A percentile compares a stretch with the other conserved stretches of the same genome.
These are phyloP conservation scores for Zasmidium angulare DNA, from an alignment of 2,329 filamentous ascomycete species.

Conservation along the genomic window DNA sequence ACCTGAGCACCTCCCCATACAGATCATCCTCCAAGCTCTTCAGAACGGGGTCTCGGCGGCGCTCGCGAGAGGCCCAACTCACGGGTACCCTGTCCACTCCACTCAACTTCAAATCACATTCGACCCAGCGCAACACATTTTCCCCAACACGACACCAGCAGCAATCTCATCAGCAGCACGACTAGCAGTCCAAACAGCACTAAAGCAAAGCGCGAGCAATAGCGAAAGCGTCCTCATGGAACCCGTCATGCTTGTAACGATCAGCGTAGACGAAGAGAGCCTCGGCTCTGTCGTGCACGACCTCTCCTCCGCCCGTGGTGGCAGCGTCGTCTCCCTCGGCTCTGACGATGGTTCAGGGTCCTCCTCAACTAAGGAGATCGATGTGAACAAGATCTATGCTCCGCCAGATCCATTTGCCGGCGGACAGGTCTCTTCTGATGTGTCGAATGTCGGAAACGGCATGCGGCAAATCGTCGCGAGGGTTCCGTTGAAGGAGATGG, in stretches of 20 bases:
- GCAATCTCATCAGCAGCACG: conserved; percentile 67
- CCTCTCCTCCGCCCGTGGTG: conserved; percentile 70
- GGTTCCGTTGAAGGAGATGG: conserved; percentile 94
- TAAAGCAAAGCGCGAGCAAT: conserved; percentile 59
- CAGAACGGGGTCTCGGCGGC: conserved; percentile 80
- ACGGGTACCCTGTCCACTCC: conserved; percentile 76
- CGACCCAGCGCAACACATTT: conserved; percentile 64
- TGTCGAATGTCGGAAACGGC: conserved; percentile 18
- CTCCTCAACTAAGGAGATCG: conserved; percentile 51
- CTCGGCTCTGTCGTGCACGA: conserved; percentile 83
- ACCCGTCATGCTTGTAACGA: conserved; percentile 87
- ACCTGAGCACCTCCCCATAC: conserved; percentile 54
- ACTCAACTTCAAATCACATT: conserved; percentile 70
- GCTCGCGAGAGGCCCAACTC: conserved; percentile 78
- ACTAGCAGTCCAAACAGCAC: conserved; percentile 66
- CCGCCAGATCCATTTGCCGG: conserved; percentile 77
- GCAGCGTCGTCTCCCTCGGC: conserved; percentile 69
- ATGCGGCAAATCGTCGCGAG: conserved; percentile 69
- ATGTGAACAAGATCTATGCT: conserved; percentile 75
- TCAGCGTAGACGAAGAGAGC: conserved; percentile 78
- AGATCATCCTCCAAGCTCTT: conserved; percentile 55
- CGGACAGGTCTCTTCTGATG: conserved; percentile 11
- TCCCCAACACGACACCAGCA: conserved; percentile 65
- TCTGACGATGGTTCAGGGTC: conserved; percentile 32
- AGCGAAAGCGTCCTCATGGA: conserved; percentile 71